Evolutionary conservation across 116 monocot genomes (phyloP).

Genomic region (Zostera marina): DNA sequence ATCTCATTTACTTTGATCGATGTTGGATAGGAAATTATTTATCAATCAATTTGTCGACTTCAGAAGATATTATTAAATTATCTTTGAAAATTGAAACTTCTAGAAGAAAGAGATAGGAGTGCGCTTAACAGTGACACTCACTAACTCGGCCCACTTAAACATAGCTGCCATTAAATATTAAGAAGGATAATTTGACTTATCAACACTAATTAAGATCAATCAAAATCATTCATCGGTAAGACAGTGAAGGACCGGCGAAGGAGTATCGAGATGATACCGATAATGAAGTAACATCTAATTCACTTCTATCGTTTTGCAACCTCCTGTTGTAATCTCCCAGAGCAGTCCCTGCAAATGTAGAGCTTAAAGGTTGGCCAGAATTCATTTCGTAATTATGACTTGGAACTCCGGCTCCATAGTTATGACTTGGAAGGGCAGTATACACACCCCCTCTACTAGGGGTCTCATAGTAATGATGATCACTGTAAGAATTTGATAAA

Average conservation of each 20-base stretch:
- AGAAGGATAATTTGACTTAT: no score
- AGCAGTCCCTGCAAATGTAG: constrained; percentile 1
- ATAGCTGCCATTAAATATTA: no score
- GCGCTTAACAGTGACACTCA: no score
- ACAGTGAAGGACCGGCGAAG: constrained; percentile 8
- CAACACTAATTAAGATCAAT: no score
- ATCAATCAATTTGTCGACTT: no score
- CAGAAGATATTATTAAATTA: no score
- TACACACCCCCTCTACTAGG: background rate
- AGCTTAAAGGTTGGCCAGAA: constrained; percentile 1
- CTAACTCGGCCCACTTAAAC: no score
- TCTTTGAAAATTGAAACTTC: no score
- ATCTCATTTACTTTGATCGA: no score
- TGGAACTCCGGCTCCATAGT: constrained; percentile 6
- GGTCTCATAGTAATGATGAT: background rate
- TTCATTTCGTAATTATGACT: background rate
- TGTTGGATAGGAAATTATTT: no score
- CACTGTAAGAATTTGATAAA: background rate
- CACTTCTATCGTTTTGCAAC: background rate
- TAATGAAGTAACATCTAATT: constrained; percentile 6
- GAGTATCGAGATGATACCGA: constrained; percentile 14
- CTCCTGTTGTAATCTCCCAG: constrained; percentile 7
- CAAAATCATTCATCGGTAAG: constrained; percentile 1
- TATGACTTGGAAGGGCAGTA: no score
- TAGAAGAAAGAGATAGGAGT: no score